These are phyloP conservation scores for Pseudocercospora fuligena DNA, from an alignment of 2,329 filamentous ascomycete species.

Conservation along the genomic window DNA sequence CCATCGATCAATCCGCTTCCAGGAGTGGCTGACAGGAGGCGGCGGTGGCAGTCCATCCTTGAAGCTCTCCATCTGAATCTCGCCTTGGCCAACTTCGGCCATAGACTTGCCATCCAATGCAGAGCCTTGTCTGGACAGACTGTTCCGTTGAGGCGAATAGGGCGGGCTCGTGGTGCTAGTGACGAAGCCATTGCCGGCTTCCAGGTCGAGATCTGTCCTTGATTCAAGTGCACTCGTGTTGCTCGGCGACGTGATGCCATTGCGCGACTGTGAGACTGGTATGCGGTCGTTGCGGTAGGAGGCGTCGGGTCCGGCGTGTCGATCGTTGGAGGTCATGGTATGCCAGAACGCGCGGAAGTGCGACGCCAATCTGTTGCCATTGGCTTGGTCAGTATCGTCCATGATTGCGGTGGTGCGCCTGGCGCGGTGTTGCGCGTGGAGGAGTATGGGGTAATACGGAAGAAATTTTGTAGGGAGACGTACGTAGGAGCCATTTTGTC, in stretches of 20 bases:
- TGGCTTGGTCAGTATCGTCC: conserved; percentile 14
- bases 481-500: conserved; percentile 23
- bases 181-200: conserved; percentile 65
- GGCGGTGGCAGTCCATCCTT: conserved; percentile 87
- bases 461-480: conserved; percentile 15
- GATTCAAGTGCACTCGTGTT: conserved; percentile 86
- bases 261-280: conserved; percentile 79
- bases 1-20: conserved; percentile 93
- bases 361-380: conserved; percentile 56
- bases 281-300: conserved; percentile 89
- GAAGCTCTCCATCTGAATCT: conserved; percentile 97
- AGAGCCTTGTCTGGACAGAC: conserved; percentile 60
- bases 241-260: conserved; percentile 77
- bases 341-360: conserved; percentile 95
- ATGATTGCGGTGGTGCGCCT: conserved; percentile 5
- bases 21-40: conserved; percentile 85
- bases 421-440: conserved; percentile 3
- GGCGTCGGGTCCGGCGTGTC: conserved; percentile 89
- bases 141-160: conserved; percentile 83
- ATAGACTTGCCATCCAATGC: conserved; percentile 58
- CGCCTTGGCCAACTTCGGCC: conserved; percentile 73
- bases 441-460: conserved; percentile 21
- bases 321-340: conserved; percentile 74
- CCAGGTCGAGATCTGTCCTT: conserved; percentile 75
- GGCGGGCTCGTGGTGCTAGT: conserved; percentile 69